Base-by-base conservation (phyloP, 2,329 filamentous ascomycete species). In the Cladosporium oxysporum region DNA sequence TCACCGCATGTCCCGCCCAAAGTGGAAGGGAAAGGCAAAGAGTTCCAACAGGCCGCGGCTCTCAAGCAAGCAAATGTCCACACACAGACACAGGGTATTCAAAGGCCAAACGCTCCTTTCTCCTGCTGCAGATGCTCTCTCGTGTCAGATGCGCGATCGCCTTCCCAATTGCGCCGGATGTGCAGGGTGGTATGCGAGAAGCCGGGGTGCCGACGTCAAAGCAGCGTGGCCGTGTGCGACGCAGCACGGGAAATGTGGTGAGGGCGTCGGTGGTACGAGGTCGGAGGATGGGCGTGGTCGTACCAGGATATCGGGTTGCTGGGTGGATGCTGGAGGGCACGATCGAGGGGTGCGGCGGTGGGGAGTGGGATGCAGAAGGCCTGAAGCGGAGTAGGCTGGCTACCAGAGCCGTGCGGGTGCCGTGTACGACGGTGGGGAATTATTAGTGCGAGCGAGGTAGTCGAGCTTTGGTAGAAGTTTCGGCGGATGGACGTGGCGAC, bases 111-210 rank as follows among this genome's bases (percentile, higher is more conserved):
- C 57, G 37, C 57, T 59, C 57, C 57, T 59, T 63, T 44, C 35
- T 47, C 23, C 61, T 49, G 49, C 61, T 28, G 47, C 59, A 62
- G 35, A 53, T 53, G n/a, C 41, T 26, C 47, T 47, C 28, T 31
- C 41, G 61, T 63, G 61, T 63, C 50, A 57, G 61, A 57, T 31
- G 44, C 61, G 61, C 61, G 26, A 57, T 63, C n/a, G 37, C 18
- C 50, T 63, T 63, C 61, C 61, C 33, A 47, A 57, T 57, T 55
- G 50, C 37, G 61, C 35, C 23, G 21, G 50, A 18, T 31, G 35
- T 63, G 61, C 61, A 63, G 61, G 44, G 35, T 21, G 33, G 61
- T 47, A 55, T 63, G 50, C 61, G 44, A 31, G 61, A 16, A 55
- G 61, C 50, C 61, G 50, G 29, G 61, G 14, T 29, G 26, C 50